Evolutionary conservation across 176 grass and related monocot genomes (phyloP).

Genomic region (Lolium perenne): DNA sequence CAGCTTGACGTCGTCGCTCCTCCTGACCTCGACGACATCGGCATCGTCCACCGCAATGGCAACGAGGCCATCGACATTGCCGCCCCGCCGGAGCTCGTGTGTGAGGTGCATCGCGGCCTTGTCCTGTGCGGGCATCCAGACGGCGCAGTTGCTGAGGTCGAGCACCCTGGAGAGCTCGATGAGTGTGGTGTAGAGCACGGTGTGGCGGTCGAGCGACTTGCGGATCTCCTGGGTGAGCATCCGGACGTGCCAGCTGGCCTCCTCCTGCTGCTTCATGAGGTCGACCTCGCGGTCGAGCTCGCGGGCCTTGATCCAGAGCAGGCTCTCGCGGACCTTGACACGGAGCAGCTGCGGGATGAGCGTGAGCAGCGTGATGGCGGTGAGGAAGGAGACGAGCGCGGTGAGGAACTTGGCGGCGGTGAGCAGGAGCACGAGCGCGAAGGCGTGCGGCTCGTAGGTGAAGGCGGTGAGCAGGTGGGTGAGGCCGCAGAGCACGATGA

Average conservation of each 20-base stretch:
- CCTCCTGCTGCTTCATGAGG: constrained; percentile 85
- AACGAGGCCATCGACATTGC: neutral
- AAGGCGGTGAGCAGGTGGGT: constrained; percentile 90
- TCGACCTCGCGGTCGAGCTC: constrained; percentile 89
- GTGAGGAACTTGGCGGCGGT: constrained; percentile 96
- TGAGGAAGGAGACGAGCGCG: constrained; percentile 89
- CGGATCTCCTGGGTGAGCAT: constrained; percentile 98
- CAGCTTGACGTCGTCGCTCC: constrained; percentile 64
- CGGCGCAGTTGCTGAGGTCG: constrained; percentile 75
- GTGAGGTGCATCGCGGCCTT: constrained; percentile 65
- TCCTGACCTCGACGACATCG: constrained; percentile 61
- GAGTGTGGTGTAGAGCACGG: constrained; percentile 90
- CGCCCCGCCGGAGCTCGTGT: constrained; percentile 60
- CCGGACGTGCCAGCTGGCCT: constrained; percentile 89
- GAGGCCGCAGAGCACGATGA: constrained; percentile 96
- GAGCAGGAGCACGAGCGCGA: constrained; percentile 74
- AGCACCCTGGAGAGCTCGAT: constrained; percentile 95
- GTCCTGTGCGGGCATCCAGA: constrained; percentile 80
- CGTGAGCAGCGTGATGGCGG: constrained; percentile 90
- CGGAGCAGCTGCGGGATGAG: constrained; percentile 95
- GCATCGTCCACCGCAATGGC: constrained; percentile 42
- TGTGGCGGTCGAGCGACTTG: constrained; percentile 84
- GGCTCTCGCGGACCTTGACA: constrained; percentile 91
- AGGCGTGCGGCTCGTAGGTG: constrained; percentile 90
- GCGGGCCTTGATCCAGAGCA: constrained; percentile 77